These are phyloP conservation scores for Passalora sequoiae DNA, from an alignment of 2,329 filamentous ascomycete species.

Conservation along the genomic window DNA sequence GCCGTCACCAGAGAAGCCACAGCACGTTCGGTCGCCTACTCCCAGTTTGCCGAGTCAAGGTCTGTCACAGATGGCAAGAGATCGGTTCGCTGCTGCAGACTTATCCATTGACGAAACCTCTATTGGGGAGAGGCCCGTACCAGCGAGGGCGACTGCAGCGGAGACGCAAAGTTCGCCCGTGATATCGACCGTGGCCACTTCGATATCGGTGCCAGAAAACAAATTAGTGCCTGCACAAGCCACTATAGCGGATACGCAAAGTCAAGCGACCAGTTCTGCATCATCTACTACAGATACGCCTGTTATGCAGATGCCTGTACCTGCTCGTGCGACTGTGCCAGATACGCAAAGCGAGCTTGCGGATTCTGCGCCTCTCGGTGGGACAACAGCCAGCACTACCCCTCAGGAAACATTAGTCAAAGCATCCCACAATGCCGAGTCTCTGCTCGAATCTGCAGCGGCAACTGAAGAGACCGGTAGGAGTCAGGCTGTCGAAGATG, in stretches of 20 bases:
- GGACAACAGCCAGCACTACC: no score
- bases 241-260: background rate
- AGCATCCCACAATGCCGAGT: no score
- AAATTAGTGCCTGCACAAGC: background rate
- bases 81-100: conserved; percentile 3
- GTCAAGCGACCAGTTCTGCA: background rate
- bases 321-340: background rate
- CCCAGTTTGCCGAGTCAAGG: background rate
- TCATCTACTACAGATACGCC: background rate
- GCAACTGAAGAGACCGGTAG: conserved; percentile 1
- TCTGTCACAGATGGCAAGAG: background rate
- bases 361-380: background rate
- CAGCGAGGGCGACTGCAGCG: background rate
- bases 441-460: background rate
- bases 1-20: conserved; percentile 21
- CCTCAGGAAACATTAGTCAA: no score
- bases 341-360: background rate
- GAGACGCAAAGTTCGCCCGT: background rate
- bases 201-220: background rate
- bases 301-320: background rate
- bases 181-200: background rate
- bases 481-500: background rate
- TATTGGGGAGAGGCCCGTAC: background rate
- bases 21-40: conserved; percentile 3
- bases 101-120: background rate